Base-by-base conservation (phyloP, 108 stramenopile genomes). In the Nitzschia sp. region DNA sequence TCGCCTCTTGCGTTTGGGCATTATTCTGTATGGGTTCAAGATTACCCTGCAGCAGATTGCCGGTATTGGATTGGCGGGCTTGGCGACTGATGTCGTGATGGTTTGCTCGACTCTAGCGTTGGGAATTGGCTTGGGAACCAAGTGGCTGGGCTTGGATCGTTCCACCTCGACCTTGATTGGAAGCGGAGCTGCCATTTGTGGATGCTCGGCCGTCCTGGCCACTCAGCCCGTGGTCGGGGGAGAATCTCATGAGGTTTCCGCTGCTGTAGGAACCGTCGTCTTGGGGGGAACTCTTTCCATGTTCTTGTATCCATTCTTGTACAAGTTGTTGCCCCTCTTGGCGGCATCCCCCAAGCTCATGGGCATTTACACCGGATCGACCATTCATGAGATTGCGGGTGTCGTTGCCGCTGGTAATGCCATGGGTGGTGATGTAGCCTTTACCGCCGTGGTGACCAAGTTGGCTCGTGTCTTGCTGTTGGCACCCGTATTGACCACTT, bases 341-440 rank as follows among this genome's bases (percentile, higher is more conserved):
- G 54, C 66, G 3, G 46, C 38, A 19, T 55, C 51, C 13, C 66
- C 66, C 66, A 67, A 67, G 55, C 66, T 67, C 53, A 67, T 67
- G 66, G 66, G 66, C 1, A 67, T 67, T 25, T 67, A 51, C 32
- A 67, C 66, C 25, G 66, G 66, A 1, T 67, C 66, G 15, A 67
- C 66, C 66, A 67, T 67, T 54, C 66, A 67, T 55, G 66, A 67
- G 46, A 67, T 67, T 67, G 66, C 66, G 26, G 66, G 66, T 2
- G 66, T 67, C 5, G 66, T 67, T 11, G 66, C 66, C 2, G 66
- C 66, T 5, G 66, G 66, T 21, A 67, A 67, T 29, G 66, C 66
- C 54, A 67, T 67, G 66, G 66, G 66, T 8, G 38, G 45, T 0
- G 66, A 67, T 38, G 66, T 67, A 19, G 66, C 66, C 18, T 48